Conservation (phyloP, 805 yeast genomes). For the Clavispora santaluciae region DNA sequence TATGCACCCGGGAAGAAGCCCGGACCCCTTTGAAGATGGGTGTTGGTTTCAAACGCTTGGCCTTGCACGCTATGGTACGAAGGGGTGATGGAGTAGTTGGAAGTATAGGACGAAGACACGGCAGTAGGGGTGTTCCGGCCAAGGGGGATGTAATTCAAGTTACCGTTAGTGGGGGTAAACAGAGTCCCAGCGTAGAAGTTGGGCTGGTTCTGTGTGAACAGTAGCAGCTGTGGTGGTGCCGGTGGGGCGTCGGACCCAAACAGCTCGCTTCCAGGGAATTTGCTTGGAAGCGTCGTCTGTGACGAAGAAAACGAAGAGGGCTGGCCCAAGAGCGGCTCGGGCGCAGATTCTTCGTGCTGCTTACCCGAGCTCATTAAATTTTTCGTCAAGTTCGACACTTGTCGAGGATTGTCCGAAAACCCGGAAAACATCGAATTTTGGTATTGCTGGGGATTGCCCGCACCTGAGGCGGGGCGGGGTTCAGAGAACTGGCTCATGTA, state of each 20-base stretch:
- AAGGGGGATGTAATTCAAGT: constrained; percentile 32
- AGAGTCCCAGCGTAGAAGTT: constrained; percentile 6
- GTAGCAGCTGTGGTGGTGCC: constrained; percentile 1
- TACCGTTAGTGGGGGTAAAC: constrained; percentile 13
- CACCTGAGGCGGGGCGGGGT: constrained; percentile 6
- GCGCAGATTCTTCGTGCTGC: neutral
- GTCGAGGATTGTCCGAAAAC: constrained; percentile 6
- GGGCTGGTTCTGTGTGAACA: constrained; percentile 7
- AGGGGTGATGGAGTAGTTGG: constrained; percentile 35
- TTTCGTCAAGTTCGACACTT: constrained; percentile 31
- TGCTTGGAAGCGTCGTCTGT: neutral
- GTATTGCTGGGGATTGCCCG: constrained; percentile 5
- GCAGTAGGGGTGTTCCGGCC: constrained; percentile 43
- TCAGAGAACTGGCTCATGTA: constrained; percentile 10
- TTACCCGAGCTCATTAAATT: constrained; percentile 22
- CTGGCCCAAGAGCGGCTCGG: constrained; percentile 9
- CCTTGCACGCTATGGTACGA: constrained; percentile 21
- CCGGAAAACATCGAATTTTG: constrained; percentile 6
- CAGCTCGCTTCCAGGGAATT: constrained; percentile 2
- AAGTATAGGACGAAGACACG: constrained; percentile 38
- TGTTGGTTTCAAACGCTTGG: neutral
- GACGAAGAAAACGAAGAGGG: constrained; percentile 18
- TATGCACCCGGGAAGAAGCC: constrained; percentile 10
- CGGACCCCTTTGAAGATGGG: constrained; percentile 1
- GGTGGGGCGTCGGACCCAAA: constrained; percentile 7